Evolutionary conservation across 768 basidiomycete genomes (phyloP).

Genomic region (Leccinum obscurum): DNA sequence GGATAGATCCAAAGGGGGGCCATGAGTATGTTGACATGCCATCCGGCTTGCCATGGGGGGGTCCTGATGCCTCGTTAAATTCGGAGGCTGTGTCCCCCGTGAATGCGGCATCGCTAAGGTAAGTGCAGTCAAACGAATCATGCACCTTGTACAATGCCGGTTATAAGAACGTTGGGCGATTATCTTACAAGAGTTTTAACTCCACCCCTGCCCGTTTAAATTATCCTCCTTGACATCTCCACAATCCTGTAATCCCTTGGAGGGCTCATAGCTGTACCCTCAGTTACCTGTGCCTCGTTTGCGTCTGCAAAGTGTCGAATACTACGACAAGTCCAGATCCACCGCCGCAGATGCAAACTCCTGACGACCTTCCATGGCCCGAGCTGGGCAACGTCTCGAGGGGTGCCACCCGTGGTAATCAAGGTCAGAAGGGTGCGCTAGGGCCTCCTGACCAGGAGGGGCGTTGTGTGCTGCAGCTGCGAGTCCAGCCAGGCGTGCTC

Average conservation of each 20-base stretch:
- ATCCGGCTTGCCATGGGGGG: slow-evolving; percentile 29
- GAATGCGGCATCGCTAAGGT: slow-evolving; percentile 40
- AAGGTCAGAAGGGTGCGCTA: slow-evolving; percentile 81
- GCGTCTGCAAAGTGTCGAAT: slow-evolving; percentile 5
- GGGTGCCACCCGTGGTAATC: slow-evolving; percentile 81
- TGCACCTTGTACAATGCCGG: slow-evolving; percentile 32
- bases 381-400: slow-evolving; percentile 84
- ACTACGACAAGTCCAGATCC: slow-evolving; percentile 6
- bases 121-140: slow-evolving; percentile 21
- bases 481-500: slow-evolving; percentile 82
- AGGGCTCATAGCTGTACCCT: slow-evolving; percentile 17
- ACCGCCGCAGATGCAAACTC: slow-evolving; percentile 38
- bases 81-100: slow-evolving; percentile 32
- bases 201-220: slow-evolving; percentile 33
- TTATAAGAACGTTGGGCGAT: slow-evolving; percentile 38
- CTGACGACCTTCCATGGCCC: slow-evolving; percentile 83
- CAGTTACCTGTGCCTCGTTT: slow-evolving; percentile 10
- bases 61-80: slow-evolving; percentile 31
- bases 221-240: slow-evolving; percentile 24
- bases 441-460: slow-evolving; percentile 71
- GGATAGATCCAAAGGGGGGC: slow-evolving; percentile 8
- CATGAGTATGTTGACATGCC: slow-evolving; percentile 39
- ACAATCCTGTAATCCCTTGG: slow-evolving; percentile 13
- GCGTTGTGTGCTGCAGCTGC: slow-evolving; percentile 74
- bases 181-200: slow-evolving; percentile 38